These are phyloP conservation scores for Orbilia brochopaga DNA, from an alignment of 2,329 filamentous ascomycete species.

Conservation along the genomic window DNA sequence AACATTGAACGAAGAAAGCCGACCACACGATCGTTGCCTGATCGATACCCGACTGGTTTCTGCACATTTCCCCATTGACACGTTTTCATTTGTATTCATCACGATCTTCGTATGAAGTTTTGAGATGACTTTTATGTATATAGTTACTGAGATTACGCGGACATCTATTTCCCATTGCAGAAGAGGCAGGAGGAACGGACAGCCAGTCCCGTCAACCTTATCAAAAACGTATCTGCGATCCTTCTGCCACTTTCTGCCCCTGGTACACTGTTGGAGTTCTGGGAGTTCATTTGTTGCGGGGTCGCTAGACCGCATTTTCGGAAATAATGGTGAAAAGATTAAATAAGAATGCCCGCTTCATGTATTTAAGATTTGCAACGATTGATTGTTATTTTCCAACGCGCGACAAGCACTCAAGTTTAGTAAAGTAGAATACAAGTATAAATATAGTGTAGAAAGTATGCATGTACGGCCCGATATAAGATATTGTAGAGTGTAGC, in stretches of 20 bases:
- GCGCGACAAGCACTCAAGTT: no score
- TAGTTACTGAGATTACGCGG: neutral
- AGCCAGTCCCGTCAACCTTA: neutral
- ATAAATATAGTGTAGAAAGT: no score
- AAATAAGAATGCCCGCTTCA: conserved; percentile 17
- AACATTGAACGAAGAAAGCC: neutral
- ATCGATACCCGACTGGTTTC: neutral
- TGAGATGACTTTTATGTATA: conserved; percentile 6
- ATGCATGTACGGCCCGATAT: no score
- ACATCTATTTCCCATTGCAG: neutral
- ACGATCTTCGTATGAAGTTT: conserved; percentile 4
- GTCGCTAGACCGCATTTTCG: no score
- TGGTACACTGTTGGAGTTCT: no score
- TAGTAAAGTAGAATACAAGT: no score
- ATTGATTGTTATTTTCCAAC: neutral
- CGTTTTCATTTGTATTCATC: conserved; percentile 2
- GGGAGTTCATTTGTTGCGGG: no score
- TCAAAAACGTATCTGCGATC: conserved; percentile 2
- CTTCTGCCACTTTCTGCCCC: no score
- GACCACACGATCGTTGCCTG: neutral
- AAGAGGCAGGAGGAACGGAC: no score
- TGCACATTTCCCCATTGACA: neutral
- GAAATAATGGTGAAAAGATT: no score
- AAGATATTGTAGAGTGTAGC: no score
- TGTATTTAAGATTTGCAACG: conserved; percentile 18